Conservation (phyloP, 2,329 filamentous ascomycete species). For the Aspergillus sp. region DNA sequence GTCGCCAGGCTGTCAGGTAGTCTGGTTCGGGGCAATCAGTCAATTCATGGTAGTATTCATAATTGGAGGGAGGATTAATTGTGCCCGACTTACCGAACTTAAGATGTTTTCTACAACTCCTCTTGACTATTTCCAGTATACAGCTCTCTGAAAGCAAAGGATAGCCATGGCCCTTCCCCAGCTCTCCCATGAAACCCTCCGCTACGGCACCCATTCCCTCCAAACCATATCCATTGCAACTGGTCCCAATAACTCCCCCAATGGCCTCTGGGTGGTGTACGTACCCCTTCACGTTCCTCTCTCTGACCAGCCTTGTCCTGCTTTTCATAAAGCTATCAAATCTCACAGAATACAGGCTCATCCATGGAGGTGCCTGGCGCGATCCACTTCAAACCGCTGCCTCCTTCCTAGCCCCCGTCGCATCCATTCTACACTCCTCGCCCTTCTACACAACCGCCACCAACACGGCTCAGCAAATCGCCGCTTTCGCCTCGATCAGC, state of each 20-base stretch:
- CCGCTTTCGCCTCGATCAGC: conserved; percentile 38
- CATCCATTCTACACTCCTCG: conserved; percentile 22
- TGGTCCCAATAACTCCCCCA: conserved; percentile 9
- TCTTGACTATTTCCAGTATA: not conserved
- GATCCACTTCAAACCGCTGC: conserved; percentile 34
- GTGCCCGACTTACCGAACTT: too few relatives aligned
- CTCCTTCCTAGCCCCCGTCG: conserved; percentile 27
- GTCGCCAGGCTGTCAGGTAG: too few relatives aligned
- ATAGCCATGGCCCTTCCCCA: not conserved
- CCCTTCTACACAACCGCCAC: conserved; percentile 6
- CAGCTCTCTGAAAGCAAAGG: too few relatives aligned
- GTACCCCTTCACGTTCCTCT: not conserved
- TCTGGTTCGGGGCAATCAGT: too few relatives aligned
- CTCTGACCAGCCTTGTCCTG: too few relatives aligned
- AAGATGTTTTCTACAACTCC: not conserved
- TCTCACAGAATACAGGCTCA: conserved; percentile 24
- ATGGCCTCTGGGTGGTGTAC: conserved; percentile 37
- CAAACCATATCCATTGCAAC: conserved; percentile 27
- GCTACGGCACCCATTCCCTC: conserved; percentile 23
- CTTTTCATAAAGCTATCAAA: not conserved
- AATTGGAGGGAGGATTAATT: too few relatives aligned
- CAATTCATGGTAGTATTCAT: too few relatives aligned
- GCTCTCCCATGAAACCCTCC: conserved; percentile 10
- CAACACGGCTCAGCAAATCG: conserved; percentile 18
- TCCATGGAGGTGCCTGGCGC: conserved; percentile 45